A percentile compares a stretch with the other conserved stretches of the same genome.
Conservation (phyloP, 768 basidiomycete genomes). For the Dioszegia crocea region DNA sequence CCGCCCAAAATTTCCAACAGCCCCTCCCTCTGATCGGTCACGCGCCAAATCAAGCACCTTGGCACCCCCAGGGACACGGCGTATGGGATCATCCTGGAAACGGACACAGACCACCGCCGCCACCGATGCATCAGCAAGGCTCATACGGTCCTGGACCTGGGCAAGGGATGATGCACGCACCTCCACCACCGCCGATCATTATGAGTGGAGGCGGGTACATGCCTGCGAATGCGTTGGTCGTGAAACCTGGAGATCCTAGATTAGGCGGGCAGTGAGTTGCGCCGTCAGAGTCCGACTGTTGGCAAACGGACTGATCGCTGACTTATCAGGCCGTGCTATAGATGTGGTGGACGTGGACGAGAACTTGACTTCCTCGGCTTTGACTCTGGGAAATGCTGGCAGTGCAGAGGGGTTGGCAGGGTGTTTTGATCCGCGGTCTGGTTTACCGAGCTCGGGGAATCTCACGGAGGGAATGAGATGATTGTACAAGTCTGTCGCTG, state of each 20-base stretch:
- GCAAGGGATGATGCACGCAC: conserved; percentile 20
- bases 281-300: background rate
- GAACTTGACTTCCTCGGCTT: conserved; percentile 36
- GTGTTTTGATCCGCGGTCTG: conserved; percentile 14
- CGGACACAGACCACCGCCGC: conserved; percentile 17
- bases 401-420: conserved; percentile 37
- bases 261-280: conserved; percentile 37
- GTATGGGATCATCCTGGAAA: conserved; percentile 34
- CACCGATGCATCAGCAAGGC: conserved; percentile 2
- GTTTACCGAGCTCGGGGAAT: background rate
- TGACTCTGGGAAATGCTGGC: conserved; percentile 30
- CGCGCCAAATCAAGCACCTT: conserved; percentile 4
- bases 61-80: conserved; percentile 7
- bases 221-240: conserved; percentile 33
- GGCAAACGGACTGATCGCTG: background rate
- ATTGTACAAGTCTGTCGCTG: too few species aligned
- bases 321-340: conserved; percentile 21
- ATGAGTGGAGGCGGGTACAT: conserved; percentile 5
- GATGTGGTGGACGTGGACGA: conserved; percentile 37
- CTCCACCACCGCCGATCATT: conserved; percentile 6
- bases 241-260: conserved; percentile 39
- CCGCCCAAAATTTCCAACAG: conserved; percentile 37
- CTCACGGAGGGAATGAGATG: too few species aligned
- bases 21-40: conserved; percentile 22
- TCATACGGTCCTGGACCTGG: conserved; percentile 9